These are phyloP conservation scores for Talaromyces amestolkiae DNA, from an alignment of 2,329 filamentous ascomycete species.

Conservation along the genomic window DNA sequence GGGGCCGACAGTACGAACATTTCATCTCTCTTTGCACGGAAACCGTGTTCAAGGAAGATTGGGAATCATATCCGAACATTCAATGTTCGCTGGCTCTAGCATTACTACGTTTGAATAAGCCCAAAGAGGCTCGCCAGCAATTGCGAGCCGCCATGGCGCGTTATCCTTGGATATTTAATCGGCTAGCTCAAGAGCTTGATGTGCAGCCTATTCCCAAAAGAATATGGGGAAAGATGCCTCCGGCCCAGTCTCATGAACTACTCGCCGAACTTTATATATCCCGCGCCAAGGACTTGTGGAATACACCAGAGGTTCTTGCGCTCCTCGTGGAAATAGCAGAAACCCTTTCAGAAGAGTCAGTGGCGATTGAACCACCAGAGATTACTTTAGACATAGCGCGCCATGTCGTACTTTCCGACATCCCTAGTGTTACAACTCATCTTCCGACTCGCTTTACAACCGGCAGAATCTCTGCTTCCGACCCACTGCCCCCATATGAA, in stretches of 20 bases:
- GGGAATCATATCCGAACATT: conserved; percentile 65
- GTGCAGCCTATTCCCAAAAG: conserved; percentile 71
- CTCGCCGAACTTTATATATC: conserved; percentile 73
- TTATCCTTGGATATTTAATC: conserved; percentile 80
- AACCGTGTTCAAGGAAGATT: conserved; percentile 49
- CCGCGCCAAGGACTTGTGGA: conserved; percentile 81
- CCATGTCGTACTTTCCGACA: conserved; percentile 75
- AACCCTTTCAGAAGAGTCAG: conserved; percentile 46
- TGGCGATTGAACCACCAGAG: conserved; percentile 44
- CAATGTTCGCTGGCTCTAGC: conserved; percentile 75
- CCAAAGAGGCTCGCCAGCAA: conserved; percentile 61
- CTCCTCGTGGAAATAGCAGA: conserved; percentile 69
- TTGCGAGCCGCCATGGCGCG: conserved; percentile 67
- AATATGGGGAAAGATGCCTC: conserved; percentile 76
- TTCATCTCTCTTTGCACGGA: conserved; percentile 66
- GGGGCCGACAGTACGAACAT: conserved; percentile 72
- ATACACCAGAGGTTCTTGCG: conserved; percentile 66
- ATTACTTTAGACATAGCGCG: conserved; percentile 63
- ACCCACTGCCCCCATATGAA: conserved; percentile 72
- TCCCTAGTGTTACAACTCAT: conserved; percentile 66
- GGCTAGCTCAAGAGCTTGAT: conserved; percentile 75
- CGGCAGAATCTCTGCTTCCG: conserved; percentile 69
- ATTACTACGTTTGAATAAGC: conserved; percentile 67
- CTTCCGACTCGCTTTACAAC: conserved; percentile 66
- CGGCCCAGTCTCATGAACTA: conserved; percentile 64